Percentiles rank a stretch among this genome's conserved stretches.
phyloP scores from a whole-genome alignment of 2,329 filamentous ascomycete species.

The Nothomitra cinnamomea region DNA sequence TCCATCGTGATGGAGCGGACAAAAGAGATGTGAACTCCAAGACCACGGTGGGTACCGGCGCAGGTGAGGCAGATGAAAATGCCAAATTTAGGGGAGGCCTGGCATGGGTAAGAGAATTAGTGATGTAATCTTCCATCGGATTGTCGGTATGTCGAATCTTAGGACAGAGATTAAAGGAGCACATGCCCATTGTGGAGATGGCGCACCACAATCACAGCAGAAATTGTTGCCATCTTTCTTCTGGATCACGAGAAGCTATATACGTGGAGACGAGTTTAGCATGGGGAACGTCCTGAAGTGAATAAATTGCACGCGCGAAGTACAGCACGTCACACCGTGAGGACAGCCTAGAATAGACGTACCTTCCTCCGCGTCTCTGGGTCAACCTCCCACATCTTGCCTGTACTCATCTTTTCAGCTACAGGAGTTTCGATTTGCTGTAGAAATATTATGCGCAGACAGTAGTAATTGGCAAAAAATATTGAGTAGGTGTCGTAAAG shows the following conservation, averaged over 20 bases:
- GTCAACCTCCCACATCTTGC: conserved; percentile 96
- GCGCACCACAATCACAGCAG: conserved; percentile 91
- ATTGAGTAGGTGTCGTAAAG: too few relatives aligned
- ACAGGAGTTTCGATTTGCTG: background rate
- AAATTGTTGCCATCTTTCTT: conserved; percentile 76
- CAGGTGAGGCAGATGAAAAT: conserved; percentile 97
- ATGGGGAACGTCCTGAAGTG: background rate
- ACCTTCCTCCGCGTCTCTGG: conserved; percentile 94
- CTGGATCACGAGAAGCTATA: conserved; percentile 73
- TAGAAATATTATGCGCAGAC: too few relatives aligned
- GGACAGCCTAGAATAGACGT: conserved; percentile 15
- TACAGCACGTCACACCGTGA: background rate
- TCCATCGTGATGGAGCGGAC: conserved; percentile 97
- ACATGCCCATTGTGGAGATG: conserved; percentile 89
- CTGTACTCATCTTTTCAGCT: background rate
- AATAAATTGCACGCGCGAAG: background rate
- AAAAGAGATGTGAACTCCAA: conserved; percentile 97
- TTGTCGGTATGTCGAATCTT: conserved; percentile 4
- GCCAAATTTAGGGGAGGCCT: conserved; percentile 83
- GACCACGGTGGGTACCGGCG: conserved; percentile 81
- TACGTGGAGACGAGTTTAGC: conserved; percentile 5
- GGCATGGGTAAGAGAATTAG: conserved; percentile 5
- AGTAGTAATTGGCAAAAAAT: too few relatives aligned
- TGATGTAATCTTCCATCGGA: background rate
- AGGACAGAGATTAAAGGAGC: conserved; percentile 7